Conservation (phyloP, 2,329 filamentous ascomycete species). For the Fusarium lateritium region DNA sequence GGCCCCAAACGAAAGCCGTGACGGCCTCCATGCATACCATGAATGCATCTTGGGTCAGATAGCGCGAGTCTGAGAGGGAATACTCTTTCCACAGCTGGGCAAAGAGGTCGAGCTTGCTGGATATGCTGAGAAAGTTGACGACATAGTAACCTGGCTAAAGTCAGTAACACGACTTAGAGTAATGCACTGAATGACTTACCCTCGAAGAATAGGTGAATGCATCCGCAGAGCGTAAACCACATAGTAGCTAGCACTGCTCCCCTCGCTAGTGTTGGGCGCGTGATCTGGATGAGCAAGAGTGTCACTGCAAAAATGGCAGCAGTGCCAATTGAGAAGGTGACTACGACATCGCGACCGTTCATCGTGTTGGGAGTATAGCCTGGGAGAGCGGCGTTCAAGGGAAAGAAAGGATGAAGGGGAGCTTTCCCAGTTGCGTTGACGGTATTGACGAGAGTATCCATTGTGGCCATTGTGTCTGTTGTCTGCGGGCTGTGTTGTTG, state of each 20-base stretch:
- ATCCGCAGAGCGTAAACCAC: slow-evolving; percentile 83
- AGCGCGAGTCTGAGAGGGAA: slow-evolving; percentile 69
- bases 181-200: slow-evolving; percentile 39
- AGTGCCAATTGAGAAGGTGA: slow-evolving; percentile 71
- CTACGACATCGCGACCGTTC: slow-evolving; percentile 70
- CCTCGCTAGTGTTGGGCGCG: slow-evolving; percentile 66
- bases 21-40: slow-evolving; percentile 70
- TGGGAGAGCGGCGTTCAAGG: slow-evolving; percentile 72
- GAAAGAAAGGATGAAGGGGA: slow-evolving; percentile 77
- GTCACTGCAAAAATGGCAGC: slow-evolving; percentile 70
- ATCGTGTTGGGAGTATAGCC: slow-evolving; percentile 78
- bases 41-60: slow-evolving; percentile 67
- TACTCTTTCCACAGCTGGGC: slow-evolving; percentile 73
- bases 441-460: slow-evolving; percentile 28
- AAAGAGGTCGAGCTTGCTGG: slow-evolving; percentile 59
- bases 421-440: slow-evolving; percentile 21
- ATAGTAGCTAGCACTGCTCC: slow-evolving; percentile 73
- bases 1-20: slow-evolving; percentile 68
- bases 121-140: slow-evolving; percentile 60
- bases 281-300: slow-evolving; percentile 65
- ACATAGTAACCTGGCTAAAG: slow-evolving; percentile 62
- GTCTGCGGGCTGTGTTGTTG: neutral
- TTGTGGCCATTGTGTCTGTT: slow-evolving; percentile 10
- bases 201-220: slow-evolving; percentile 61
- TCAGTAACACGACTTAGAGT: neutral